A percentile compares a stretch with the other conserved stretches of the same genome.
Conservation (phyloP, 768 basidiomycete species). For the Thelephora ganbajun region DNA sequence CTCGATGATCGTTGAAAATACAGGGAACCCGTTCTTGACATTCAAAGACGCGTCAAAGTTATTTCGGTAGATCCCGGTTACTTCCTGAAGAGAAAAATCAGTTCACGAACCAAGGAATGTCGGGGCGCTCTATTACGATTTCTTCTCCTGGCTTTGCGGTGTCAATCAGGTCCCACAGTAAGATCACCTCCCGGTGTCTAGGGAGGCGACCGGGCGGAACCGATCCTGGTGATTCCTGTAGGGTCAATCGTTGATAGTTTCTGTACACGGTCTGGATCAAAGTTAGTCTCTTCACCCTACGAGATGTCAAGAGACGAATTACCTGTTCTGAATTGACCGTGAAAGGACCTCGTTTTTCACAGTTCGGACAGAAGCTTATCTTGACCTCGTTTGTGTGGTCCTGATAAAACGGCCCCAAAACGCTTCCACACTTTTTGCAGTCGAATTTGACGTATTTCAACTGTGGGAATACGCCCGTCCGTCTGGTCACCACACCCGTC, state of each 20-base stretch:
- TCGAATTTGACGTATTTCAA: conserved; percentile 99
- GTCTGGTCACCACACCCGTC: conserved; percentile 87
- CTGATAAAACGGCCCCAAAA: conserved; percentile 95
- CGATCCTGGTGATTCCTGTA: conserved; percentile 95
- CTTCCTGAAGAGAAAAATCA: conserved; percentile 46
- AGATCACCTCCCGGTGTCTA: conserved; percentile 89
- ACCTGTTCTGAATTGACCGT: conserved; percentile 94
- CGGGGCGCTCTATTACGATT: conserved; percentile 43
- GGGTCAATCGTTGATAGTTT: conserved; percentile 97
- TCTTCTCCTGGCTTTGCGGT: conserved; percentile 98
- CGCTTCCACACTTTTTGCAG: conserved; percentile 87
- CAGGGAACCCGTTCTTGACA: conserved; percentile 97
- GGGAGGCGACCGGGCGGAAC: conserved; percentile 97
- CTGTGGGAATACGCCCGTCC: conserved; percentile 97
- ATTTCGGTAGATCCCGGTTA: conserved; percentile 96
- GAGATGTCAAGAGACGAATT: neutral
- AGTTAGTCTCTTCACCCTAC: neutral
- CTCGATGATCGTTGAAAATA: conserved; percentile 96
- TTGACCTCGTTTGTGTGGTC: conserved; percentile 89
- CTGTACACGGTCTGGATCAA: conserved; percentile 80
- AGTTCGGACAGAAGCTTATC: conserved; percentile 89
- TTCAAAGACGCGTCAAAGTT: conserved; percentile 98
- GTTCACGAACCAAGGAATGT: neutral
- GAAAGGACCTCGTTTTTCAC: conserved; percentile 92
- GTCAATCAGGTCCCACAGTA: conserved; percentile 97